These are phyloP conservation scores for Solanum chiquidenum DNA, from an alignment of 257 asterid species.

Conservation along the genomic window DNA sequence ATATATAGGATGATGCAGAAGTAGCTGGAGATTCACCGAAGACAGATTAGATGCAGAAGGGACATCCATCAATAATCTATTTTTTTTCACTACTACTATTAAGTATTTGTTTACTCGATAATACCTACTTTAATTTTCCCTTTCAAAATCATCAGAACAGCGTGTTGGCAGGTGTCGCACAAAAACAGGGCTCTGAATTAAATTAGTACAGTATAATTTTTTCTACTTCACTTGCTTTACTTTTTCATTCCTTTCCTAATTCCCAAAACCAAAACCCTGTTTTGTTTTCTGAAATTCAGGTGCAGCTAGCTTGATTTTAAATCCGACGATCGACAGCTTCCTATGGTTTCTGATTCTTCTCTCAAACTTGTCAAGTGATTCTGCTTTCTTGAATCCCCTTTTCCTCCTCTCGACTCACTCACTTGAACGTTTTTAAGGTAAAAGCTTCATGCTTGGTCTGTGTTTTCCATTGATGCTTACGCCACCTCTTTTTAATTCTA, in stretches of 20 bases:
- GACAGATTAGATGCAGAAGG: neutral
- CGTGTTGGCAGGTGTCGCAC: neutral
- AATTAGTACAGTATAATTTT: neutral
- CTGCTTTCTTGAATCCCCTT: neutral
- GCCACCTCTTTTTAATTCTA: neutral
- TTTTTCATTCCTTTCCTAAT: neutral
- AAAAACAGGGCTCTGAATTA: neutral
- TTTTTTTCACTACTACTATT: neutral
- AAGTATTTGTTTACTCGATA: neutral
- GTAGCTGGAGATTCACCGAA: neutral
- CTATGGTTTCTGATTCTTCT: neutral
- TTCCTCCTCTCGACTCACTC: neutral
- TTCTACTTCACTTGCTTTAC: neutral
- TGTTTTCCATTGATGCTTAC: neutral
- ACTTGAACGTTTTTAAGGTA: neutral
- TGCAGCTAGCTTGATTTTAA: neutral
- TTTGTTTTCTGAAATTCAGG: neutral
- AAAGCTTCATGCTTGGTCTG: neutral
- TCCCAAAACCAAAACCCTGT: neutral
- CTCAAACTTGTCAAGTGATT: neutral
- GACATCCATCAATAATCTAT: neutral
- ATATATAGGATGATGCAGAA: no score
- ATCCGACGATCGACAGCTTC: neutral
- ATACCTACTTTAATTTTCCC: neutral
- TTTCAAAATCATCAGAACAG: neutral